Evolutionary conservation across 345 rosid species (phyloP), one percentile per base, ranked within the genome.

Genomic region (Populus tremula): DNA sequence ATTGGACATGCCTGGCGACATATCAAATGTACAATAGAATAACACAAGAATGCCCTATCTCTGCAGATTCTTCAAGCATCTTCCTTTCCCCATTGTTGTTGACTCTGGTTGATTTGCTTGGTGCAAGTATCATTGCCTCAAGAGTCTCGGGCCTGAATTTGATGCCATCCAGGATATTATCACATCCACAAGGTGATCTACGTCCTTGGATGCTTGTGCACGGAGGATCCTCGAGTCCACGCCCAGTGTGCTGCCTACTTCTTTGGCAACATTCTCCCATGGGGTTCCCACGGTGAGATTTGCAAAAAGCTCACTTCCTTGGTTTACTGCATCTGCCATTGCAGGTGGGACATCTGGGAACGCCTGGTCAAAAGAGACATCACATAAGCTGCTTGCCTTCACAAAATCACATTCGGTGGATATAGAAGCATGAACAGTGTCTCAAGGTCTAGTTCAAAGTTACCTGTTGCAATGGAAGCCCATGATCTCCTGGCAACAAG

Each of bases 391-490:
- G 59, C 56, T 65, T 43, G 59, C 67, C 59, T 38, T 67, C 50
- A 49, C 39, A 69, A 35, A 59, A 64, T 47, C 41, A 39, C 13
- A 70, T 73, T 64, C 2, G 21, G 6, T 21, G 59, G 59, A 50
- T 61, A 63, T 38, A 62, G 33, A 76, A 61, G n/a, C 53, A 36
- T 35, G 14, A 1, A 27, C 13, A 68, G 72, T 20, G 9, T 21
- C 4, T 23, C 9, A 31, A 8, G 5, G 10, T 69, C 71, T 56
- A 76, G 68, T 20, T 67, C n/a, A 80, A 65, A 45, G 56, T 75
- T 90, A 96, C 99, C 96, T 96, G 98, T 69, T 91, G 97, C 59
- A 96, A 80, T 73, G 98, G 99, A 80, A 96, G 98, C 50, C 96
- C 94, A 5, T 96, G 99, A 86, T 92, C 98, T 83, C 99, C 99